Percentiles rank a stretch among this genome's conserved stretches.
phyloP scores from a whole-genome alignment of 176 grass and related monocot species.

The Triticum dicoccoides region DNA sequence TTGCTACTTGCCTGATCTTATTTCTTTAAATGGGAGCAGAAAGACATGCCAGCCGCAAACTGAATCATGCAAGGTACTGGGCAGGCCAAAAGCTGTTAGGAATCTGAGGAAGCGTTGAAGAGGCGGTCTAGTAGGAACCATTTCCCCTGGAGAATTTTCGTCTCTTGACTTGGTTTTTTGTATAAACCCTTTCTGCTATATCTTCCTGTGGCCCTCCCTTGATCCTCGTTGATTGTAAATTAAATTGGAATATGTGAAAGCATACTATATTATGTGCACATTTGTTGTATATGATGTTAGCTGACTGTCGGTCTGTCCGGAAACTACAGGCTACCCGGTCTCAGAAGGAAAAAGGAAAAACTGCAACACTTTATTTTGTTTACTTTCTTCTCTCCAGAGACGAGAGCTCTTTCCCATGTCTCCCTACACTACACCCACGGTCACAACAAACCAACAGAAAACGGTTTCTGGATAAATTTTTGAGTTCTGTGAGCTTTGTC shows the following conservation, averaged over 20 bases:
- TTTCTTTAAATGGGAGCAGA: constrained; percentile 28
- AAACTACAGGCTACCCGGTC: neutral
- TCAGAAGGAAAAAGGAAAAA: neutral
- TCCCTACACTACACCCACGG: neutral
- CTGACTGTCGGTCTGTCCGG: neutral
- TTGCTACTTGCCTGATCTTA: neutral
- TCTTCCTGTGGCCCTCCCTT: neutral
- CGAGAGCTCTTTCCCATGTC: neutral
- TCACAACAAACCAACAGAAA: neutral
- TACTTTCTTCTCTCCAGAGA: too few species aligned
- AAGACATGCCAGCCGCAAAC: constrained; percentile 23
- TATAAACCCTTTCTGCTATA: neutral
- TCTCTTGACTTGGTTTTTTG: neutral
- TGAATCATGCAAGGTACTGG: constrained; percentile 24
- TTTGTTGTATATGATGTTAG: neutral
- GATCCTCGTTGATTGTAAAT: neutral
- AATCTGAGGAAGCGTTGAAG: constrained; percentile 39
- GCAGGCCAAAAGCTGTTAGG: neutral
- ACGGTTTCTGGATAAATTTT: neutral
- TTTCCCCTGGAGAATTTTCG: neutral
- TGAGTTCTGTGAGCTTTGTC: neutral
- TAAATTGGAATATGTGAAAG: neutral
- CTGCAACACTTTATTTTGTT: neutral
- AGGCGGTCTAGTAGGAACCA: constrained; percentile 6
- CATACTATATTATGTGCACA: neutral